phyloP scores from a whole-genome alignment of 2,329 filamentous ascomycete species.

The Colletotrichum sp. region DNA sequence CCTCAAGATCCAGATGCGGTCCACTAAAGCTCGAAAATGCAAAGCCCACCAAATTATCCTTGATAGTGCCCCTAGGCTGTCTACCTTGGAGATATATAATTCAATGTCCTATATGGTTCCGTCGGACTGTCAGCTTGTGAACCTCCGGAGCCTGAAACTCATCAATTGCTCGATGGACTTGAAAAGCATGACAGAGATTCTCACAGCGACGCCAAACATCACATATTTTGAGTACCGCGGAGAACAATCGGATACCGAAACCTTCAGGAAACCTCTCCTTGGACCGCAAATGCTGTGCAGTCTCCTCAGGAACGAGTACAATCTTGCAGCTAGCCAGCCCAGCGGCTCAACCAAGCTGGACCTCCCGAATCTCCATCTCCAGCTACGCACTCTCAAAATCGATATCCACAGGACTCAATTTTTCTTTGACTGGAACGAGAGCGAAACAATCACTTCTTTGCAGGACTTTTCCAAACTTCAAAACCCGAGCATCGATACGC shows the following conservation, averaged over 20 bases:
- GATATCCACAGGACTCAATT: accelerated
- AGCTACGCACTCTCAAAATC: accelerated
- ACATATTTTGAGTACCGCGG: background rate
- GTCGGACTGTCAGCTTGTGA: background rate
- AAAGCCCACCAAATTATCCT: background rate
- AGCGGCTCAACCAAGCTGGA: background rate
- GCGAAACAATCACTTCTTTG: background rate
- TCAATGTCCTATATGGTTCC: background rate
- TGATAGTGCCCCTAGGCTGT: background rate
- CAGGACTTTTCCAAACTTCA: background rate
- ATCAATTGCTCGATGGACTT: background rate
- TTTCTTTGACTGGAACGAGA: background rate
- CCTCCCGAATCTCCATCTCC: background rate
- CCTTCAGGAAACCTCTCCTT: accelerated
- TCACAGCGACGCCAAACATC: background rate
- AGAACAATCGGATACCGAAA: accelerated
- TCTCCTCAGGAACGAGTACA: background rate
- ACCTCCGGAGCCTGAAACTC: background rate
- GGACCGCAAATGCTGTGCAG: background rate
- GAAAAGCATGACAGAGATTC: background rate
- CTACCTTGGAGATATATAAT: background rate
- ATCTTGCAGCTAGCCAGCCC: background rate
- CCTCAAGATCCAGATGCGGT: background rate
- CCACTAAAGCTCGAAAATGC: background rate
- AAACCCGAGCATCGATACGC: background rate